Evolutionary conservation across 1,139 yeast species (phyloP).

Genomic region (Yamadazyma spencermartinsiae): DNA sequence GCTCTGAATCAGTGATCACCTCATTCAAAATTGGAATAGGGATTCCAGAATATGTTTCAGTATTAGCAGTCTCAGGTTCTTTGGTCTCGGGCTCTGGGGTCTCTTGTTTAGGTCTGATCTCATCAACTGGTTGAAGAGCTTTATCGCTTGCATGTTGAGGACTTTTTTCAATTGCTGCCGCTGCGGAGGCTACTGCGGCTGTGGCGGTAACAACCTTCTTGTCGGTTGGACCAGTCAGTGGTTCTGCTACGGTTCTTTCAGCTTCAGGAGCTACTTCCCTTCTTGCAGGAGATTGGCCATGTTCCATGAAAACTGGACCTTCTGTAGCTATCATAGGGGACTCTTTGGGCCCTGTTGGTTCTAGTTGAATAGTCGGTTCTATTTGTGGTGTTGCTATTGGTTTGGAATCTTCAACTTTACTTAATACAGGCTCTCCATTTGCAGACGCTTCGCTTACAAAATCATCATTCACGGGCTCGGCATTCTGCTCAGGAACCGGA

Average conservation of each 20-base stretch:
- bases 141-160: no score
- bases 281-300: neutral
- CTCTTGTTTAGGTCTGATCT: no score
- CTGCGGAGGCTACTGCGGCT: no score
- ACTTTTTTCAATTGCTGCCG: no score
- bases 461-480: neutral
- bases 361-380: slow-evolving; percentile 11
- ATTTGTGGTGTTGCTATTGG: slow-evolving; percentile 9
- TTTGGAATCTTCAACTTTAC: neutral
- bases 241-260: slow-evolving; percentile 2
- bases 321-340: neutral
- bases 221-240: no score
- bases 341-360: slow-evolving; percentile 1
- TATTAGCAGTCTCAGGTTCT: neutral
- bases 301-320: slow-evolving; percentile 7
- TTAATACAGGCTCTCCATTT: neutral
- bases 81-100: no score
- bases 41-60: slow-evolving; percentile 6
- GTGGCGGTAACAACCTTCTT: no score
- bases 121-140: no score
- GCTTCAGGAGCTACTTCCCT: neutral
- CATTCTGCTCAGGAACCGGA: slow-evolving; percentile 4
- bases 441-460: neutral
- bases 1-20: slow-evolving; percentile 12
- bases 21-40: slow-evolving; percentile 18